These are phyloP conservation scores for Gnomoniopsis sp. DNA, from an alignment of 2,329 filamentous ascomycete species.

Conservation along the genomic window DNA sequence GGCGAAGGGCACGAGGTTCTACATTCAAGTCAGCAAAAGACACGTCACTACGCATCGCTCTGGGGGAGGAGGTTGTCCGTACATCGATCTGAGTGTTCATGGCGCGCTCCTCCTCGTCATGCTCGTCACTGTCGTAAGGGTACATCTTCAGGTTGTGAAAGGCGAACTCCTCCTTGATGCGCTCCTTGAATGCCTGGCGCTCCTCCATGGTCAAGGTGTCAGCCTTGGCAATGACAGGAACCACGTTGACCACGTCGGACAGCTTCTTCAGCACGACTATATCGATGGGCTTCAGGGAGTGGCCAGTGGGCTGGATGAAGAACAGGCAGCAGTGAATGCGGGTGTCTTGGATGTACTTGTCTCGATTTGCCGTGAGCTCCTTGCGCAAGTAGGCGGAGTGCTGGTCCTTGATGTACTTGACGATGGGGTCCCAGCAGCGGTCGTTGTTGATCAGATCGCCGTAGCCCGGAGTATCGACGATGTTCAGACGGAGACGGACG, in stretches of 20 bases:
- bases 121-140: slow-evolving; percentile 98
- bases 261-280: slow-evolving; percentile 99
- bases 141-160: slow-evolving; percentile 99
- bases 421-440: slow-evolving; percentile 99
- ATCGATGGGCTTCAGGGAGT: slow-evolving; percentile 98
- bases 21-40: slow-evolving; percentile 31
- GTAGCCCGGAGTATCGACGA: slow-evolving; percentile 97
- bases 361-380: slow-evolving; percentile 97
- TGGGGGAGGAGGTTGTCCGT: slow-evolving; percentile 24
- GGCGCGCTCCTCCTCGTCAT: slow-evolving; percentile 92
- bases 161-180: slow-evolving; percentile 98
- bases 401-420: slow-evolving; percentile 99
- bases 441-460: slow-evolving; percentile 99
- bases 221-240: slow-evolving; percentile 97
- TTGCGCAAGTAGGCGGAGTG: slow-evolving; percentile 99
- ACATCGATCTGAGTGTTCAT: slow-evolving; percentile 98
- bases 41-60: neutral
- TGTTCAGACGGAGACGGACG: slow-evolving; percentile 94
- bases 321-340: slow-evolving; percentile 99
- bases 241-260: slow-evolving; percentile 97
- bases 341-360: slow-evolving; percentile 98
- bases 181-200: slow-evolving; percentile 94
- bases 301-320: slow-evolving; percentile 98
- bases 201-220: slow-evolving; percentile 96
- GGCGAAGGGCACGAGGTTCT: slow-evolving; percentile 94